Evolutionary conservation across 2,329 filamentous ascomycete genomes (phyloP), one percentile per base, ranked within the genome.

Genomic region (Chaetomium sp.): DNA sequence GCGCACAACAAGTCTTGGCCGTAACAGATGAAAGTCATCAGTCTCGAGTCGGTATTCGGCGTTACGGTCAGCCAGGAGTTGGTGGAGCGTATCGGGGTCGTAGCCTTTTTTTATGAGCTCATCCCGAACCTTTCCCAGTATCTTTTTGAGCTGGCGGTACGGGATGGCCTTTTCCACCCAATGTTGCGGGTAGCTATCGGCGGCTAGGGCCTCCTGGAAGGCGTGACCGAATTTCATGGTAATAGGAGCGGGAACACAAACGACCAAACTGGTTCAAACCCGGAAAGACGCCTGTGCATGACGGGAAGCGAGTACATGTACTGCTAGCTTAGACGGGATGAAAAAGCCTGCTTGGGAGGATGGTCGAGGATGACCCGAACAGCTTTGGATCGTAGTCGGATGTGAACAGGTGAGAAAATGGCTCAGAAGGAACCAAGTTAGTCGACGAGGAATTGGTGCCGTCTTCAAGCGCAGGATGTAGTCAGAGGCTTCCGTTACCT

Each of bases 221-320:
- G 88, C 85, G 74, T 90, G 90, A 31, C 88, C 91, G 77, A 96
- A 96, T 82, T 96, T 96, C 92, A 96, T 96, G 62, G 69, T 67
- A 66, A 60, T 57, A 60, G 50, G 12, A 62, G 16, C n/a, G 59
- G 53, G 50, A 61, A 64, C 29, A 67, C 49, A 54, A 64, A 65
- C 63, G 67, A 60, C 66, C 67, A 63, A 31, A 61, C 58, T 25
- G 65, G 62, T 60, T 65, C 50, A 63, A 54, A 53, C 29, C 59
- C 60, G 51, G 60, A 51, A 29, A 64, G 59, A 53, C 38, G 60
- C 57, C 59, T 65, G 67, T 57, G 67, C 70, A 72, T 72, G 65
- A 66, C 69, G 70, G 60, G 67, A 62, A 54, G 60, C 42, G 56
- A 59, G 55, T 42, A 21, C 35, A 27, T 60, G 25, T 57, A 53